A percentile compares a stretch with the other conserved stretches of the same genome.
phyloP scores from a whole-genome alignment of 805 yeast species.

The Kodamaea neixiangensis region DNA sequence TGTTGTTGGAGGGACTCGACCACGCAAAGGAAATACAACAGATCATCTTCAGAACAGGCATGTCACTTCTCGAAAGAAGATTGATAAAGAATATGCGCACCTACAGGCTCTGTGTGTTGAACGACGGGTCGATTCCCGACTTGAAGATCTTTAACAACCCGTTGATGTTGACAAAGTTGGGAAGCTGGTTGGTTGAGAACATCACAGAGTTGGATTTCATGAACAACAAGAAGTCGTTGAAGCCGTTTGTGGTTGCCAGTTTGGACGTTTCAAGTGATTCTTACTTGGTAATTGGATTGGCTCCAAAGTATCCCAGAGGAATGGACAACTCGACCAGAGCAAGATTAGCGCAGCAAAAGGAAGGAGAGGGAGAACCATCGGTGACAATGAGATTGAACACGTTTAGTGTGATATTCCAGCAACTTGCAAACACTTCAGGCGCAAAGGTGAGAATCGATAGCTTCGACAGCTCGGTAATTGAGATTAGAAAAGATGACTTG shows the following conservation, averaged over 20 bases:
- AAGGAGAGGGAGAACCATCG: slow-evolving; percentile 35
- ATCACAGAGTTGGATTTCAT: slow-evolving; percentile 72
- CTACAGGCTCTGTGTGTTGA: slow-evolving; percentile 82
- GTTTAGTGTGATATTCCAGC: slow-evolving; percentile 89
- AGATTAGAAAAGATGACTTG: slow-evolving; percentile 83
- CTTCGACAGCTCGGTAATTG: slow-evolving; percentile 92
- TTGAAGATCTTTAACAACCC: slow-evolving; percentile 81
- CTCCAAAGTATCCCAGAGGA: slow-evolving; percentile 71
- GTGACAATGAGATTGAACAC: slow-evolving; percentile 63
- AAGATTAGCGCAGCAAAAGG: slow-evolving; percentile 25
- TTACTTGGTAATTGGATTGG: slow-evolving; percentile 84
- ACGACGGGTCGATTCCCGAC: slow-evolving; percentile 77
- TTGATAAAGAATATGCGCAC: slow-evolving; percentile 75
- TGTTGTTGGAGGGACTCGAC: slow-evolving; percentile 68
- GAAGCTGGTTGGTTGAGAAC: slow-evolving; percentile 88
- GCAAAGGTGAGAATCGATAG: slow-evolving; percentile 91
- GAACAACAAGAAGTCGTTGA: slow-evolving; percentile 38
- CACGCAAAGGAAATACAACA: slow-evolving; percentile 84
- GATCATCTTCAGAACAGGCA: slow-evolving; percentile 83
- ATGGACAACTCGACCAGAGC: slow-evolving; percentile 37
- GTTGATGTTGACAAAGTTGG: slow-evolving; percentile 76
- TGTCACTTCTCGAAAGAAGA: slow-evolving; percentile 82
- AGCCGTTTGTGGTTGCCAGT: slow-evolving; percentile 86
- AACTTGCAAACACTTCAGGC: slow-evolving; percentile 78
- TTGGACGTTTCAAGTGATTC: slow-evolving; percentile 72